Conservation (phyloP, 345 rosid genomes). For the Eucalyptus polybractea region DNA sequence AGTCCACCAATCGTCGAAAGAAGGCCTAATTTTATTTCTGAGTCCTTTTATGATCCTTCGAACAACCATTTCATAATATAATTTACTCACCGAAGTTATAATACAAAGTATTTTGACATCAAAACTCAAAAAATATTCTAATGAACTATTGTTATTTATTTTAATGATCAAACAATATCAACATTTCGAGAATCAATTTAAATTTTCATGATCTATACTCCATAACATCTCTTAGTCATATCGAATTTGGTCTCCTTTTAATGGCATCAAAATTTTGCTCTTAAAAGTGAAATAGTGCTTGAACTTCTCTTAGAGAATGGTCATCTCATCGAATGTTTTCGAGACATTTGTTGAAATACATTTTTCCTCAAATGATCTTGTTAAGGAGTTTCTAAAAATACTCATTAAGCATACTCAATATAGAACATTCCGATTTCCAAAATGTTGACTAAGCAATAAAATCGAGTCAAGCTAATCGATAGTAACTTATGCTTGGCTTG, state of each 20-base stretch:
- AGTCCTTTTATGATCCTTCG: fast-evolving
- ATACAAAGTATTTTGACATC: neutral
- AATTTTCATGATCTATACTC: neutral
- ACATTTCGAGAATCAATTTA: neutral
- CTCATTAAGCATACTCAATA: neutral
- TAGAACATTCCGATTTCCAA: neutral
- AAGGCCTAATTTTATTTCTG: fast-evolving
- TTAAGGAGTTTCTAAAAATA: neutral
- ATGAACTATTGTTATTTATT: neutral
- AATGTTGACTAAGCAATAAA: neutral
- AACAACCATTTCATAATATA: neutral
- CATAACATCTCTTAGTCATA: neutral
- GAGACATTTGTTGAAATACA: neutral
- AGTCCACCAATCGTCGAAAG: fast-evolving
- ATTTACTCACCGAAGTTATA: neutral
- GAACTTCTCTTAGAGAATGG: neutral
- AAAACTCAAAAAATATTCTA: neutral
- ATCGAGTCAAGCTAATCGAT: neutral
- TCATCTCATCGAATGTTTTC: neutral
- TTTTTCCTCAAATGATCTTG: neutral
- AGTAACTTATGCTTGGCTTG: neutral
- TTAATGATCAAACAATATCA: neutral
- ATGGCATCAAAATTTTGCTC: neutral
- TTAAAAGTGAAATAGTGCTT: neutral
- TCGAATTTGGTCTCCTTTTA: neutral